Base-by-base conservation (phyloP, 441 rosid species). In the Gossypium schwendimanii region DNA sequence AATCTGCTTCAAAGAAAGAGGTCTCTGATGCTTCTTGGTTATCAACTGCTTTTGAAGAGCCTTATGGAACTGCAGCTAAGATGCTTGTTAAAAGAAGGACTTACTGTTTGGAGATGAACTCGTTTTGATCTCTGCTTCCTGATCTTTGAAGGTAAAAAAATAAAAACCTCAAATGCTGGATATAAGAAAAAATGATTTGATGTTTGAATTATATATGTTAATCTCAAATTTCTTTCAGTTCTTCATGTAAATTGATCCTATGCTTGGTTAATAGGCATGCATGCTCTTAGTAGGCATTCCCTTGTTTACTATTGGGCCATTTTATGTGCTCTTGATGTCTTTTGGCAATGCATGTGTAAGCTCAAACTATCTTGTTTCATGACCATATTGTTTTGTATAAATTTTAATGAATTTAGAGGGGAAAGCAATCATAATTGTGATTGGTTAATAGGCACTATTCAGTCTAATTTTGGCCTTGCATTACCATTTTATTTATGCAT, bases 71-170 rank as follows among this genome's bases (percentile, higher is more conserved):
- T 41, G 98, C 94, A 0, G 96, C 94, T 0, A 86, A 83, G 87
- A 87, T 92, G 94, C 82, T 92, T 41, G 82, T 89, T 20, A 92
- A 88, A 86, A 81, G 96, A 72, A 87, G 89, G 84, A 94, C 93
- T 63, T 92, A 92, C 79, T 94, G 91, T 75, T 71, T 94, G 82
- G 97, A 92, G 88, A 94, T 94, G 98, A 94, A 94, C 88, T 92
- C 99, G 2, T 94, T 94, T 76, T 94, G 87, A 88, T 59, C 41
- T 33, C 11, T 5, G 6, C 60, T 49, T 7, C 57, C 67, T 69
- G 71, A 57, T 55, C 75, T 69, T 69, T 72, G 87, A 82, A 90
- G 96, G 88, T 66, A 79, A 61, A 66, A 31, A 68, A 67, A 57
- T 24, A 53, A 31, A 28, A 31, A 31, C 6, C 65, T 33, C n/a